Base-by-base conservation (phyloP, 495 filamentous ascomycete genomes). In the Podospora australis region DNA sequence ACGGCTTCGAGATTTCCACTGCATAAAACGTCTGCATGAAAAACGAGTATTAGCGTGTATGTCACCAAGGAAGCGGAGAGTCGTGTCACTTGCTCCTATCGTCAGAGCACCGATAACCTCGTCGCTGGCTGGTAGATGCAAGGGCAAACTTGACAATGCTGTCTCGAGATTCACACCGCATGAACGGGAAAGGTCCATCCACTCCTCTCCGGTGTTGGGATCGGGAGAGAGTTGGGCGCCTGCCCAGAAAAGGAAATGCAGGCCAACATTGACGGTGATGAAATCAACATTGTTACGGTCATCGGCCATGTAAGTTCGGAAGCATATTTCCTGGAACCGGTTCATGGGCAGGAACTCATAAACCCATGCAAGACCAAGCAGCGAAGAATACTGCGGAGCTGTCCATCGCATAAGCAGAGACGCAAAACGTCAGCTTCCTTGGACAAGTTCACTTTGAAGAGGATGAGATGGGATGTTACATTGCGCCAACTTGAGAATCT, bases 1-100 rank as follows among this genome's bases (percentile, higher is more conserved):
- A 82, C 0, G 81, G 80, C 38, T 80, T 78, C 1, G 75, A 78
- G 5, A 82, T 70, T 39, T 85, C 80, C 9, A 82, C 71, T 4
- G 77, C 75, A 54, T 80, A 79, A 22, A 60, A 63, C 6, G 67
- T 59, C 67, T 57, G 24, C 26, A 7, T 17, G 8, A 23, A 13
- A 14, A n/a, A 17, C 7, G 8, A 14, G 14, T 9, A 9, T 3
- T 2, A 26, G 13, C 9, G 16, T 16, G 36, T 52, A n/a, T 40
- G 34, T 20, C n/a, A n/a, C n/a, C 35, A 26, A 11, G 16, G 11
- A 30, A 38, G 3, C 10, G 2, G 6, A 6, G 26, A 17, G 20
- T 13, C 25, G 6, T 1, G 9, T n/a, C 9, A 13, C 39, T 20
- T 53, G 81, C 79, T 21, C 78, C 80, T 44, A 82, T 60, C 0